Percentiles rank a stretch among this genome's conserved stretches.
Evolutionary conservation across 257 asterid genomes (phyloP).

Genomic region (Solanum chmielewskii): DNA sequence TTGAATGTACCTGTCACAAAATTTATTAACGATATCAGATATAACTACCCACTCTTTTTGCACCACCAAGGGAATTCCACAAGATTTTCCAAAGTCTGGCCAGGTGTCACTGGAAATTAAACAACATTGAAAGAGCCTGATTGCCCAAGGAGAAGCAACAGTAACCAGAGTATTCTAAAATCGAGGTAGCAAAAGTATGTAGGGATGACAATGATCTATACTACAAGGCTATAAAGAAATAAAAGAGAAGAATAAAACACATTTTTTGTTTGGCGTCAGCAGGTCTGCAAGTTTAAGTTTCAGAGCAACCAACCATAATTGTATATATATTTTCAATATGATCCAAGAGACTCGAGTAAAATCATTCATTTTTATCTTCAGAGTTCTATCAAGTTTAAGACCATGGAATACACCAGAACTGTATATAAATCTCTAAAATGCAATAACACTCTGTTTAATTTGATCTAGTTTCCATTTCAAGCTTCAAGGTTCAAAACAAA

Average conservation of each 20-base stretch:
- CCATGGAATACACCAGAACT: background rate
- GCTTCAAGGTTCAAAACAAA: background rate
- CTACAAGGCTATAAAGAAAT: background rate
- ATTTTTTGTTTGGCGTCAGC: background rate
- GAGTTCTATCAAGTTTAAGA: background rate
- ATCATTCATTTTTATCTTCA: background rate
- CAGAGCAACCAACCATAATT: background rate
- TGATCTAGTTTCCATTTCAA: background rate
- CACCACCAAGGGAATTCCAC: background rate
- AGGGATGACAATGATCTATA: background rate
- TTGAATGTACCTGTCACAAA: slow-evolving; percentile 65
- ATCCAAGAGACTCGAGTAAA: background rate
- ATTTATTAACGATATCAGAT: background rate
- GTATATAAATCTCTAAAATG: background rate
- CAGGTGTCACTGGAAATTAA: background rate
- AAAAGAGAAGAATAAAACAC: background rate
- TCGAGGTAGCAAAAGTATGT: background rate
- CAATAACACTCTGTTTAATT: background rate
- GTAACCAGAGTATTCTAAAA: background rate
- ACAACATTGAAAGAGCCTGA: background rate
- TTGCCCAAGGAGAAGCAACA: background rate
- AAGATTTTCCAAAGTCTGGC: background rate
- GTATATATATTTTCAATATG: background rate
- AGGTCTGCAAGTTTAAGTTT: background rate
- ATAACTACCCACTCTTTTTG: background rate